A percentile compares a stretch with the other conserved stretches of the same genome.
Conservation (phyloP, 306 rosid genomes). For the Cyclanthera cordifolia region DNA sequence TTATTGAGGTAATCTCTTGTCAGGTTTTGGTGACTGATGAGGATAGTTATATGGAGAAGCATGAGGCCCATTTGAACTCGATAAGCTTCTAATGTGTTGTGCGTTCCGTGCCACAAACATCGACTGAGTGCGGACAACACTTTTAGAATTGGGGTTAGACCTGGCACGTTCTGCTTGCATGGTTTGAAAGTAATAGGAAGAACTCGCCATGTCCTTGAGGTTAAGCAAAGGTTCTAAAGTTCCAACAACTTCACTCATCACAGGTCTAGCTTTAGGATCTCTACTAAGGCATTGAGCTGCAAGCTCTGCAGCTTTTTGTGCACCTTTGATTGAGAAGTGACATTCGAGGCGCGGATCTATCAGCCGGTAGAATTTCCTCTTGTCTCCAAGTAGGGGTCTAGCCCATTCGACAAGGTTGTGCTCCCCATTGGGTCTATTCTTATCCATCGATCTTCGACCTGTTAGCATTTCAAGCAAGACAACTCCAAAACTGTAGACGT, state of each 20-base stretch:
- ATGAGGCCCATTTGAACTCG: slow-evolving; percentile 45
- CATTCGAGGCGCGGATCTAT: slow-evolving; percentile 92
- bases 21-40: slow-evolving; percentile 27
- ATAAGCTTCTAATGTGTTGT: slow-evolving; percentile 56
- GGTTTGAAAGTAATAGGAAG: no score
- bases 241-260: no score
- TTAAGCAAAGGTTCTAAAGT: no score
- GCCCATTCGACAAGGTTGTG: slow-evolving; percentile 95
- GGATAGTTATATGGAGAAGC: slow-evolving; percentile 49
- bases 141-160: slow-evolving; percentile 47
- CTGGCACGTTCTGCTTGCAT: slow-evolving; percentile 39
- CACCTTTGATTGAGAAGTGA: slow-evolving; percentile 32
- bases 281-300: no score
- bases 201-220: no score
- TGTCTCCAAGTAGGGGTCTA: slow-evolving; percentile 61
- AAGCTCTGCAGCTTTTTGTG: no score
- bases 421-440: slow-evolving; percentile 84
- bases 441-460: slow-evolving; percentile 84
- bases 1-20: slow-evolving; percentile 19
- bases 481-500: slow-evolving; percentile 93
- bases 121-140: slow-evolving; percentile 41
- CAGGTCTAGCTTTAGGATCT: no score
- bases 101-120: slow-evolving; percentile 48
- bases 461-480: slow-evolving; percentile 87
- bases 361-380: slow-evolving; percentile 56